Evolutionary conservation across 768 basidiomycete species (phyloP).

Genomic region (Lenzites betulinus): DNA sequence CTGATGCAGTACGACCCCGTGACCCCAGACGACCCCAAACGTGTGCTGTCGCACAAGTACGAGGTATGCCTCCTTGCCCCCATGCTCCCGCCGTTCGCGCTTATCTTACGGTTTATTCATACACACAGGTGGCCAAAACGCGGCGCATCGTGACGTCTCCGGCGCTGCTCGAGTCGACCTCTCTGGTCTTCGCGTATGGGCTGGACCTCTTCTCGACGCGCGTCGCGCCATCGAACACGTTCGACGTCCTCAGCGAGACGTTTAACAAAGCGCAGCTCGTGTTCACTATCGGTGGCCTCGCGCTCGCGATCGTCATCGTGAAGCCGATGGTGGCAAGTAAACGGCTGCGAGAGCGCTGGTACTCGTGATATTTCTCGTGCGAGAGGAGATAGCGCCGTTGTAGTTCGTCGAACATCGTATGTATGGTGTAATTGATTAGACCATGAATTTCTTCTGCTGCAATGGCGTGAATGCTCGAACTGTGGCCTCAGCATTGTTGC

Average conservation of each 20-base stretch:
- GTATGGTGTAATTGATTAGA: neutral
- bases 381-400: neutral
- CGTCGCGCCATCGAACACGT: constrained; percentile 83
- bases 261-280: constrained; percentile 95
- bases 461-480: too few species aligned
- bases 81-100: neutral
- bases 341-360: constrained; percentile 71
- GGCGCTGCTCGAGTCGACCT: constrained; percentile 88
- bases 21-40: constrained; percentile 65
- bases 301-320: constrained; percentile 73
- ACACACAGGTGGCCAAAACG: constrained; percentile 69
- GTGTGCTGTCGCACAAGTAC: constrained; percentile 58
- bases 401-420: neutral
- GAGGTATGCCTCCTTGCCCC: constrained; percentile 39
- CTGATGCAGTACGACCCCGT: constrained; percentile 84
- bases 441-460: neutral
- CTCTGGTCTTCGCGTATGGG: constrained; percentile 83
- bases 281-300: constrained; percentile 73
- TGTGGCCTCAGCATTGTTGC: too few species aligned
- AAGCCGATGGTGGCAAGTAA: constrained; percentile 81
- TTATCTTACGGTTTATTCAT: neutral
- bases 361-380: constrained; percentile 39
- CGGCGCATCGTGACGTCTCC: constrained; percentile 75
- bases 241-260: constrained; percentile 87
- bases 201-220: constrained; percentile 89